Conservation (phyloP, 1,284 basidiomycete species). For the Inonotus obliquus region DNA sequence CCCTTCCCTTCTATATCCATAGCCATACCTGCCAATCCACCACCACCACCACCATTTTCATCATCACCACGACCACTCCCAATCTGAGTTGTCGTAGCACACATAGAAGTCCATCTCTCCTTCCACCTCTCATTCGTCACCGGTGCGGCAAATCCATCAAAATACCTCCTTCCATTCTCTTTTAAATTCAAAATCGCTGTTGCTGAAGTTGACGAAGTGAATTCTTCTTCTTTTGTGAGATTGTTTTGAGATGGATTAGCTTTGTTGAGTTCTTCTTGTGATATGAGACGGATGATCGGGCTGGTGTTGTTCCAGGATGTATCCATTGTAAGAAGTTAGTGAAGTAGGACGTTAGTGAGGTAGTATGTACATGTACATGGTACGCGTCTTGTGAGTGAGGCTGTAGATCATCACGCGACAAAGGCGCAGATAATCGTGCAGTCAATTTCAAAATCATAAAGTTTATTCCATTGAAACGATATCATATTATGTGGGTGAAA, state of each 20-base stretch:
- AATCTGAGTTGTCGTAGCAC: no score
- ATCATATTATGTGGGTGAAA: no score
- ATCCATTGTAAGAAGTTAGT: not conserved
- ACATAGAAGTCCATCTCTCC: conserved; percentile 86
- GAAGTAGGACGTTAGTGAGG: no score
- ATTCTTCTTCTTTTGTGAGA: not conserved
- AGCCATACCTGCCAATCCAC: not conserved
- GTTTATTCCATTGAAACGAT: not conserved
- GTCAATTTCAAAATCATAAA: not conserved
- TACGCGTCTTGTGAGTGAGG: no score
- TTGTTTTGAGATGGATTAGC: conserved; percentile 1
- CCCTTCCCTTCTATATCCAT: not conserved
- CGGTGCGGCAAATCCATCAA: conserved; percentile 72
- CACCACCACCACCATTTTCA: not conserved
- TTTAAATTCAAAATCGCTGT: conserved; percentile 47
- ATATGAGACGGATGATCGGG: conserved; percentile 11
- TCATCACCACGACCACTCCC: conserved; percentile 29
- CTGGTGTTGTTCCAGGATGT: conserved; percentile 6
- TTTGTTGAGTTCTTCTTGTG: conserved; percentile 13
- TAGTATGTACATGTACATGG: no score
- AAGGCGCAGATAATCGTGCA: not conserved
- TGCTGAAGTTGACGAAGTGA: no score
- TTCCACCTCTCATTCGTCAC: conserved; percentile 87
- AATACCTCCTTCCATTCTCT: conserved; percentile 48
- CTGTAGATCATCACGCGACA: not conserved